Base-by-base conservation (phyloP, 352 stramenopile genomes). In the Phytophthora litchii region DNA sequence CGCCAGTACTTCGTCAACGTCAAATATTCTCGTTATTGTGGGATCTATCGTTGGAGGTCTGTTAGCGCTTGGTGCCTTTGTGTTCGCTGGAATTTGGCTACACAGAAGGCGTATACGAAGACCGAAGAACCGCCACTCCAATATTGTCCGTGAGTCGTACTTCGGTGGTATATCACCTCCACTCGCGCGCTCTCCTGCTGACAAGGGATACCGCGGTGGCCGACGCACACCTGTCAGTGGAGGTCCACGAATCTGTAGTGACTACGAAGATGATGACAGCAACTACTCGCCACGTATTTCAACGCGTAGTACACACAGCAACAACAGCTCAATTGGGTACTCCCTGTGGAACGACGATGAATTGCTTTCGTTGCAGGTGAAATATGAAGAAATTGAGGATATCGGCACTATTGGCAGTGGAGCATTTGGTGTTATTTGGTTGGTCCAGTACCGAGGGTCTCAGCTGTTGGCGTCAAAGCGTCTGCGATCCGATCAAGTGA, bases 281-380 rank as follows among this genome's bases (percentile, higher is more conserved):
- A 31, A 64, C 23, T 64, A 56, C 29, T 72, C 65, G 1, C 61
- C 63, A 16, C 61, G 62, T 13, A 64, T 75, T 31, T 78, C 65
- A 34, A 78, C 70, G 10, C 70, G 61, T 8, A 75, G 65, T 51
- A 70, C 56, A 0, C 65, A 64, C 43, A 78, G 70, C 34, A 78
- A 66, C 55, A 54, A 70, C 16, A 74, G 69, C 20, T 75, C 64
- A 13, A 66, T 51, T 1, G 76, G 57, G n/a, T 82, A 74, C 27
- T 80, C 76, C 0, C 32, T 86, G 3, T 86, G 77, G 77, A 76
- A 80, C 36, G 79, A 89, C 36, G 62, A 83, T 12, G 74, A 83
- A 9, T 69, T 89, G 54, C 27, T 83, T 12, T 77, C 74, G 3
- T 38, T 74, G 12, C 74, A 86, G 17, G 72, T 88, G 1, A 68